Evolutionary conservation across 2,329 filamentous ascomycete genomes (phyloP), one percentile per base, ranked within the genome.

Genomic region (Plectosphaerella cucumerina): DNA sequence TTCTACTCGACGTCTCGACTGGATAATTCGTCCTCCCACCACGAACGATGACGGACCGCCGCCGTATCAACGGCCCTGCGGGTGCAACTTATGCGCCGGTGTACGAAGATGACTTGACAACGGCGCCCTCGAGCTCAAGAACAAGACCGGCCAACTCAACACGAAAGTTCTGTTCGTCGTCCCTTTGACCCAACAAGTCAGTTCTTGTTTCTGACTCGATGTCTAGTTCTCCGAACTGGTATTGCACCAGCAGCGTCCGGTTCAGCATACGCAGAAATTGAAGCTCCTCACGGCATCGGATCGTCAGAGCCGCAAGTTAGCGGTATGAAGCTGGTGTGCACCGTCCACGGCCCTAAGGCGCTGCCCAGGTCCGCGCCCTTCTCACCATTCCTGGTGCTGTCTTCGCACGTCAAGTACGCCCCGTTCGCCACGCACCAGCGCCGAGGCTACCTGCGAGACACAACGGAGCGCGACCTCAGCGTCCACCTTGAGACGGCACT

Each of bases 401-500:
- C 89, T 14, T 95, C 93, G 3, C 90, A 96, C 60, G 87, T 99
- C 64, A 99, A 97, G 72, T 97, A 96, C 66, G 92, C 94, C 1
- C 92, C 94, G 0, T 99, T 99, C 65, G 93, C 94, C 3, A 90
- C 90, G 6, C 81, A 87, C 52, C 82, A 87, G 60, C 81, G 94
- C 53, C 82, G 89, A 65, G 90, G 92, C 12, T 96, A 97, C 65
- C 74, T 96, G 20, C 85, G 92, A 44, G 93, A 97, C 66, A 78
- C 86, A 15, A 86, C 81, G 55, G 94, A 99, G 72, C 82, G 92
- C 47, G 94, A 99, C 65, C 78, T 99, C 2, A 90, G 90, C 12
- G 87, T 92, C 11, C 93, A 97, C 66, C 75, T 99, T 3, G 92
- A 97, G 69, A 93, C 90, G 15, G 92, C 94, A 22, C 76, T 99